Percentiles rank a stretch among this genome's conserved stretches.
Evolutionary conservation across 768 basidiomycete species (phyloP).

Genomic region (Psilocybe sp.): DNA sequence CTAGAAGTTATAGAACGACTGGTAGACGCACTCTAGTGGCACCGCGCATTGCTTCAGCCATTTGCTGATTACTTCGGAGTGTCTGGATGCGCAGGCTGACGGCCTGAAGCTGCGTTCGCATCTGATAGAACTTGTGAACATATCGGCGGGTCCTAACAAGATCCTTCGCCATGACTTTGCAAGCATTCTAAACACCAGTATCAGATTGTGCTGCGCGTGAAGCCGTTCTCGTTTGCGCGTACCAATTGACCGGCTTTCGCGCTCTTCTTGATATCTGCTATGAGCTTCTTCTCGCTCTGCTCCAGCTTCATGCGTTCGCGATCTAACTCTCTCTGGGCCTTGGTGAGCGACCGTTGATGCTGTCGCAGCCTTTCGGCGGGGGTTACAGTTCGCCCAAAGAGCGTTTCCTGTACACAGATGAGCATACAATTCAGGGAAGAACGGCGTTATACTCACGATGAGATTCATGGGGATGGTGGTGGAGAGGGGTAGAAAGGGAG

Average conservation of each 20-base stretch:
- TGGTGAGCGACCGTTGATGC: conserved; percentile 93
- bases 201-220: conserved; percentile 3
- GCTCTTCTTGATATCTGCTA: conserved; percentile 93
- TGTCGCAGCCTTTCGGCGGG: conserved; percentile 96
- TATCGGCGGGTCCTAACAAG: conserved; percentile 94
- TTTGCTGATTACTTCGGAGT: conserved; percentile 94
- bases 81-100: conserved; percentile 95
- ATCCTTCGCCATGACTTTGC: conserved; percentile 99
- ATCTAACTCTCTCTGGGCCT: conserved; percentile 97
- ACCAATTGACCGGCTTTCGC: conserved; percentile 96
- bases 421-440: not conserved
- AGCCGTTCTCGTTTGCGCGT: conserved; percentile 15
- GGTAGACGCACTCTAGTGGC: conserved; percentile 81
- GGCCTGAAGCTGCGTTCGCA: conserved; percentile 97
- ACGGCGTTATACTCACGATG: conserved; percentile 49
- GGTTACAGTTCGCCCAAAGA: conserved; percentile 92
- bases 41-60: conserved; percentile 99
- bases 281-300: conserved; percentile 94
- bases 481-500: conserved; percentile 12
- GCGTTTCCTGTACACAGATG: conserved; percentile 65
- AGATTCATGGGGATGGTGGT: conserved; percentile 61
- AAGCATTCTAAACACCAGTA: conserved; percentile 70
- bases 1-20: not conserved
- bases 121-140: conserved; percentile 97
- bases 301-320: conserved; percentile 93